Evolutionary conservation across 441 rosid genomes (phyloP), one percentile per base, ranked within the genome.

Genomic region (Gossypium lobatum): DNA sequence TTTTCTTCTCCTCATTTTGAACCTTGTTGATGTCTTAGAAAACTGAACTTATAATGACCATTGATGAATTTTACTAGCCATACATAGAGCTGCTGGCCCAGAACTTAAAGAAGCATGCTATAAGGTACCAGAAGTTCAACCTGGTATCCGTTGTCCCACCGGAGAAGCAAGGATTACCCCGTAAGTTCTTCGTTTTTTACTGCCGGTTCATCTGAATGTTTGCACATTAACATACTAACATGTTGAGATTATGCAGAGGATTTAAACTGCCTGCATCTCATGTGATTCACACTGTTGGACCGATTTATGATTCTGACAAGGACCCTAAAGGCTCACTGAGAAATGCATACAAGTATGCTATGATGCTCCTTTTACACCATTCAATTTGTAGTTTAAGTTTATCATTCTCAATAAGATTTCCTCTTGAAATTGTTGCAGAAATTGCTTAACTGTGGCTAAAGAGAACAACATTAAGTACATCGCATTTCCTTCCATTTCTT

Each of bases 401-500:
- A 3, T 34, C 25, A 6, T 61, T 76, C 46, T 59, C 21, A 63
- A 37, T 1, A 14, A 16, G 42, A 37, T 68, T 13, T 74, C 46
- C 39, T 69, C 73, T 58, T 31, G 59, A 50, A 55, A 5, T 58
- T 73, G 77, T 74, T 78, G 66, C 92, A 89, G 95, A 81, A 89
- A 91, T 78, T 85, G 97, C 82, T 82, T 91, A 81, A 75, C 53
- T 25, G 85, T 91, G 68, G 98, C 97, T 73, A 89, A 85, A 80
- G 93, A 91, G 68, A 91, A 91, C 81, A 81, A 83, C 76, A 85
- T 94, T 75, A 85, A 85, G 66, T 92, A 83, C 78, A 75, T 94
- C 73, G 98, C 97, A 6, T 92, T 92, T 79, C 89, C 98, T 70
- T 91, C 98, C 67, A 88, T 94, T 74, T 92, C 98, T 63, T 94